Conservation (phyloP, 2,329 filamentous ascomycete genomes). For the Phaeosphaeriaceae sp. region DNA sequence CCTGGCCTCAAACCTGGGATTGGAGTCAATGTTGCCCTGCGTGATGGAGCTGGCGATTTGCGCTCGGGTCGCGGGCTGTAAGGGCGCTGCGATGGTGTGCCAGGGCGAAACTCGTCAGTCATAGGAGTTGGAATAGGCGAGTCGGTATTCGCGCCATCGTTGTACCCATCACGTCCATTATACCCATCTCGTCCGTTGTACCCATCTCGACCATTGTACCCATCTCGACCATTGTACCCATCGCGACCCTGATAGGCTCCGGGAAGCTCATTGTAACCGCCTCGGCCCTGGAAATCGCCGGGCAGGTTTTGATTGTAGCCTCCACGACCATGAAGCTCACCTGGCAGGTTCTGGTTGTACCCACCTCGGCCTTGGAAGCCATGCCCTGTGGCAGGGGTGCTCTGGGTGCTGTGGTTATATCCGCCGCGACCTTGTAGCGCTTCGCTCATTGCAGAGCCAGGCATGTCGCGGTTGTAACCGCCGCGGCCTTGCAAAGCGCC, state of each 20-base stretch:
- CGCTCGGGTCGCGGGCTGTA: constrained; percentile 40
- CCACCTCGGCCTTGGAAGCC: constrained; percentile 39
- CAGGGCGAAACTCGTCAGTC: constrained; percentile 41
- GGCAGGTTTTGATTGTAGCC: constrained; percentile 39
- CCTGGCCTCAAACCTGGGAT: constrained; percentile 44
- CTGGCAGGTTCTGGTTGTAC: constrained; percentile 39
- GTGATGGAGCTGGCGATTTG: constrained; percentile 34
- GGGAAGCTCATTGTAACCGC: constrained; percentile 40
- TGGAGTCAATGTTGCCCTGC: constrained; percentile 47
- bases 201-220: constrained; percentile 35
- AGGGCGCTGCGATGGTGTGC: constrained; percentile 37
- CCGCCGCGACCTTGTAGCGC: constrained; percentile 26
- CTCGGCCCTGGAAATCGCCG: constrained; percentile 40
- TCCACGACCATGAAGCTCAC: constrained; percentile 37
- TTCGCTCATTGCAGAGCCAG: constrained; percentile 26
- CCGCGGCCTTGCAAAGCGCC: constrained; percentile 39
- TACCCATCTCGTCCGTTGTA: constrained; percentile 35
- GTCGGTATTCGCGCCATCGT: constrained; percentile 34
- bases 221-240: constrained; percentile 46
- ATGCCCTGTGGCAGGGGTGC: constrained; percentile 23
- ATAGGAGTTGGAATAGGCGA: constrained; percentile 42
- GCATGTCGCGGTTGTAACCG: constrained; percentile 34
- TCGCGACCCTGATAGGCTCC: constrained; percentile 43
- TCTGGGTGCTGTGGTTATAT: constrained; percentile 19
- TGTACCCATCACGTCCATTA: constrained; percentile 35